Evolutionary conservation across 2,329 filamentous ascomycete species (phyloP).

Genomic region (Claviceps paspali): DNA sequence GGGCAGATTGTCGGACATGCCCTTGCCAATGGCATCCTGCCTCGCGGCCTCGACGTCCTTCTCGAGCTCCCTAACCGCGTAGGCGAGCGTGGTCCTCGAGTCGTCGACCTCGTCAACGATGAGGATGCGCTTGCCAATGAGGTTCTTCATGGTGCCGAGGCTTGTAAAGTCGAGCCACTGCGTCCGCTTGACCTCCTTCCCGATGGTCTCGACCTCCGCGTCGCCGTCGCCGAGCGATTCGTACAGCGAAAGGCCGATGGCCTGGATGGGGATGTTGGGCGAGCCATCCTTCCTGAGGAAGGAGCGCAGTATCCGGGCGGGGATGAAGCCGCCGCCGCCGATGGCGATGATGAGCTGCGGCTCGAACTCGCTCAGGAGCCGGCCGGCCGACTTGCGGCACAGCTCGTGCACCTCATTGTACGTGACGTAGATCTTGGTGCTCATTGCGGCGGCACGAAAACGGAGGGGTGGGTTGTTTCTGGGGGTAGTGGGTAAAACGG

Average conservation of each 20-base stretch:
- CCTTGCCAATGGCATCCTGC: constrained; percentile 52
- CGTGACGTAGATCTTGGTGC: constrained; percentile 81
- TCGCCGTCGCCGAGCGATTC: constrained; percentile 59
- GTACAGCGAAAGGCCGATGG: constrained; percentile 94
- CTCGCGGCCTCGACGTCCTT: constrained; percentile 83
- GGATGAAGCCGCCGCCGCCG: constrained; percentile 92
- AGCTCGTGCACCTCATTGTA: constrained; percentile 97
- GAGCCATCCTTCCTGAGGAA: constrained; percentile 82
- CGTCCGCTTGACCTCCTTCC: constrained; percentile 90
- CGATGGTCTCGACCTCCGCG: constrained; percentile 50
- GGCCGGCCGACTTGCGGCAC: constrained; percentile 70
- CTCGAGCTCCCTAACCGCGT: constrained; percentile 80
- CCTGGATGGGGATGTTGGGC: constrained; percentile 97
- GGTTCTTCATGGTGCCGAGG: constrained; percentile 68
- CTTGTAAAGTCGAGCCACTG: constrained; percentile 92
- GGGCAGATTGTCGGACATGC: constrained; percentile 46
- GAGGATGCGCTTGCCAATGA: constrained; percentile 80
- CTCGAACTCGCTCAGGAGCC: constrained; percentile 71
- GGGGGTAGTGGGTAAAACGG: too few species aligned
- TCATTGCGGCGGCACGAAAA: too few species aligned
- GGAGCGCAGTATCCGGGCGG: constrained; percentile 88
- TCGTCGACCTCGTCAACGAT: constrained; percentile 96
- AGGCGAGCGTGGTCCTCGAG: constrained; percentile 85
- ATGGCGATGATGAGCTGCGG: constrained; percentile 98
- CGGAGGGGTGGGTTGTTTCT: too few species aligned